These are phyloP conservation scores for Russula emetica DNA, from an alignment of 768 basidiomycete species.

Conservation along the genomic window DNA sequence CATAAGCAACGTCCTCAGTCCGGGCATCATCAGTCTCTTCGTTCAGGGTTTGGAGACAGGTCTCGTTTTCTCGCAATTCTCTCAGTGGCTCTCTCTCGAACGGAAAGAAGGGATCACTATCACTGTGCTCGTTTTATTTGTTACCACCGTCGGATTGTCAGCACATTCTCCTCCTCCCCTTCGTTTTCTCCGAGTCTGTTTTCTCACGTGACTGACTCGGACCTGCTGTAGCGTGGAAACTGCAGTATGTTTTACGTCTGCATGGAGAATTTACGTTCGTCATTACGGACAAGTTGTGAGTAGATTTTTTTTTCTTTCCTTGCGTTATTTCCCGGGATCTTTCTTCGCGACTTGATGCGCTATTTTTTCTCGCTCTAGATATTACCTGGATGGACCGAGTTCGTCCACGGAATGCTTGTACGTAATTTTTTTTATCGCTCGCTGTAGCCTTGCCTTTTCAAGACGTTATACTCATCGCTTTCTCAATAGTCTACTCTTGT, in stretches of 20 bases:
- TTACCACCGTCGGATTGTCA: conserved; percentile 18
- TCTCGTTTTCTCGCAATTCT: conserved; percentile 17
- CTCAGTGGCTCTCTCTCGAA: conserved; percentile 13
- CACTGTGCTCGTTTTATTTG: conserved; percentile 10
- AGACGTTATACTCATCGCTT: neutral
- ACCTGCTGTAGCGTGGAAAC: conserved; percentile 9
- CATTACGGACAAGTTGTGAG: conserved; percentile 12
- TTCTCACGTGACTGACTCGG: neutral
- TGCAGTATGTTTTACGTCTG: conserved; percentile 10
- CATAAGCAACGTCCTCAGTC: conserved; percentile 2
- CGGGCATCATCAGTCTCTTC: conserved; percentile 18
- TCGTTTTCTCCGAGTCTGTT: too few species aligned
- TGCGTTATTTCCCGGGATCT: neutral
- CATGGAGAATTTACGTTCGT: conserved; percentile 14
- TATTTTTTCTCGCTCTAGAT: neutral
- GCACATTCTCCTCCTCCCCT: neutral
- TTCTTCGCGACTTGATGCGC: neutral
- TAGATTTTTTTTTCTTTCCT: neutral
- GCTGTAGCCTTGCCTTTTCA: neutral
- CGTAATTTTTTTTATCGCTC: neutral
- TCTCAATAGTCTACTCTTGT: conserved; percentile 8
- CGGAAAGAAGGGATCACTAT: neutral
- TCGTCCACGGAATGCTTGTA: conserved; percentile 16
- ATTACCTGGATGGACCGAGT: conserved; percentile 1
- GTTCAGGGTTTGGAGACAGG: conserved; percentile 20